These are phyloP conservation scores for Fusarium sp. DNA, from an alignment of 2,329 filamentous ascomycete genomes.

Conservation along the genomic window DNA sequence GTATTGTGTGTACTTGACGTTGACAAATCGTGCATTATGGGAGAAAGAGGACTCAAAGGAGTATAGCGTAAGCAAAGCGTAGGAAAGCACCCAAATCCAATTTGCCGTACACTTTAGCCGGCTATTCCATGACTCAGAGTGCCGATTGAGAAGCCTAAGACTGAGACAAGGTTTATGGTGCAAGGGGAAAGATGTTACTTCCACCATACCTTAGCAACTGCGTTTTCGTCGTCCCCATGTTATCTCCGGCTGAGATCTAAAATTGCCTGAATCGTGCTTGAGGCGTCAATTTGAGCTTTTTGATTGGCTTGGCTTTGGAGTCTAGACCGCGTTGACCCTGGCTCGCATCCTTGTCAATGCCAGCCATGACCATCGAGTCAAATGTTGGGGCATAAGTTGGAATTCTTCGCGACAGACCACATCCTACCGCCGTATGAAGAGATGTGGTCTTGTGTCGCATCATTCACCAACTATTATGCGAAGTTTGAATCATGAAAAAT, in stretches of 20 bases:
- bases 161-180: background rate
- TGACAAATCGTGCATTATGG: background rate
- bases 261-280: conserved; percentile 3
- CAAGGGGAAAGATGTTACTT: background rate
- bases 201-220: background rate
- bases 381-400: no score
- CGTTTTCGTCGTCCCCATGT: background rate
- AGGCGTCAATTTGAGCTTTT: background rate
- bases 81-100: background rate
- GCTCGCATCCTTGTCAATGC: background rate
- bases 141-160: background rate
- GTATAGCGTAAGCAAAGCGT: background rate
- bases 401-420: no score
- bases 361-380: background rate
- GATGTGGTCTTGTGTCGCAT: no score
- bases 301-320: background rate
- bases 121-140: background rate
- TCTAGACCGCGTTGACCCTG: background rate
- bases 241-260: background rate
- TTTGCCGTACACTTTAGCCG: background rate
- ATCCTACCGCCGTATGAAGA: no score
- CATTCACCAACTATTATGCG: no score
- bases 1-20: background rate
- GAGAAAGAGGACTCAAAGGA: background rate
- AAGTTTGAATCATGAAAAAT: no score